Evolutionary conservation across 129 eudicot genomes (phyloP).

Genomic region (Pittosporum tobira): DNA sequence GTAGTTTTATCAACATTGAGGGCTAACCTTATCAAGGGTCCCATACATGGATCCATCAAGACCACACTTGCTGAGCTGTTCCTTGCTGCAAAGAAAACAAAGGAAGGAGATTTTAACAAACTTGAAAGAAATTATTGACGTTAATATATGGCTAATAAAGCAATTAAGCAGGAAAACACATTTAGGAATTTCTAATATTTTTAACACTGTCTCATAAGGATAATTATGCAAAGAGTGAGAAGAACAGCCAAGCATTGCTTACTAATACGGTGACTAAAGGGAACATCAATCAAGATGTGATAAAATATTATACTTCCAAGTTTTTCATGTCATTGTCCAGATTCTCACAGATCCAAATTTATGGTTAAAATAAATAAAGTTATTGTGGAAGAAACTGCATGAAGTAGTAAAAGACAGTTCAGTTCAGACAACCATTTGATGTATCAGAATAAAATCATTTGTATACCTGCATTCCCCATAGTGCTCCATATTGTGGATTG

Average conservation of each 20-base stretch:
- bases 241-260: too few species aligned
- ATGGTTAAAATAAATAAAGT: slow-evolving; percentile 2
- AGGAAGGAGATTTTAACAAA: slow-evolving; percentile 1
- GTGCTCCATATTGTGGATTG: slow-evolving; percentile 93
- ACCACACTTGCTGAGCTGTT: slow-evolving; percentile 72
- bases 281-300: too few species aligned
- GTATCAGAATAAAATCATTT: not conserved
- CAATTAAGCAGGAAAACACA: too few species aligned
- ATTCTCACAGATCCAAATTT: not conserved
- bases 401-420: too few species aligned
- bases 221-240: too few species aligned
- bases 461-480: slow-evolving; percentile 85
- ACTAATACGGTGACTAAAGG: too few species aligned
- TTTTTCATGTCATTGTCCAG: not conserved
- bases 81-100: slow-evolving; percentile 44
- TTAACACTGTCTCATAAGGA: not conserved
- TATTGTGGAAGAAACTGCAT: too few species aligned
- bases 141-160: not conserved
- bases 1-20: slow-evolving; percentile 6
- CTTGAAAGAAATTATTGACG: not conserved
- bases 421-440: too few species aligned
- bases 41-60: slow-evolving; percentile 78
- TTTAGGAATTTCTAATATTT: too few species aligned
- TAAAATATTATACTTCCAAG: not conserved
- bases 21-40: slow-evolving; percentile 54